phyloP scores from a whole-genome alignment of 495 filamentous ascomycete genomes.

The Penicillium ucsense region DNA sequence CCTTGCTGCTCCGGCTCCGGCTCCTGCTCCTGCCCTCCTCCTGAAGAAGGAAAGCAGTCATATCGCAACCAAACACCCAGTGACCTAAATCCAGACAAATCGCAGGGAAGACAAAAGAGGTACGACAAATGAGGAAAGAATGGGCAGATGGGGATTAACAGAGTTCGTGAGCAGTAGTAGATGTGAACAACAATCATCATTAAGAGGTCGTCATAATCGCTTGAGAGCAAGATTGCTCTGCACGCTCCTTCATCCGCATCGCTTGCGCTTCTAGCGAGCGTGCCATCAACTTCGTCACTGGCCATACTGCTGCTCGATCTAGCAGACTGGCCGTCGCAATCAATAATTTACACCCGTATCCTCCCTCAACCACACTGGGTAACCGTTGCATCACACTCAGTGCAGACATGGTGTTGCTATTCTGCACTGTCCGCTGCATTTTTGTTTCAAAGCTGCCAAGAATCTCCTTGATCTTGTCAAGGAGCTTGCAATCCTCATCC shows the following conservation, averaged over 20 bases:
- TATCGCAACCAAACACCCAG: no score
- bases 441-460: slow-evolving; percentile 71
- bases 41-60: no score
- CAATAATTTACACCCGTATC: slow-evolving; percentile 80
- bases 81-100: no score
- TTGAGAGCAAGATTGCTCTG: slow-evolving; percentile 41
- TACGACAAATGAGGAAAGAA: not conserved
- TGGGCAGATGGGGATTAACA: not conserved
- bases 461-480: slow-evolving; percentile 77
- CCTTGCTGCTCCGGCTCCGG: no score
- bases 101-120: no score
- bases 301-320: slow-evolving; percentile 86
- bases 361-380: slow-evolving; percentile 52
- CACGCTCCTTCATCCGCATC: slow-evolving; percentile 63
- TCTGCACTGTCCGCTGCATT: slow-evolving; percentile 49
- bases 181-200: slow-evolving; percentile 5
- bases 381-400: slow-evolving; percentile 44
- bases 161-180: not conserved
- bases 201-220: slow-evolving; percentile 38
- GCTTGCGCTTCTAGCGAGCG: slow-evolving; percentile 80
- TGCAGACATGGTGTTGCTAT: slow-evolving; percentile 36
- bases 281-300: slow-evolving; percentile 87
- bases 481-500: slow-evolving; percentile 81
- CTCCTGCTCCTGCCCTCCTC: no score
- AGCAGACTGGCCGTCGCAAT: slow-evolving; percentile 82